These are phyloP conservation scores for Mycena polygramma DNA, from an alignment of 768 basidiomycete genomes.

Conservation along the genomic window DNA sequence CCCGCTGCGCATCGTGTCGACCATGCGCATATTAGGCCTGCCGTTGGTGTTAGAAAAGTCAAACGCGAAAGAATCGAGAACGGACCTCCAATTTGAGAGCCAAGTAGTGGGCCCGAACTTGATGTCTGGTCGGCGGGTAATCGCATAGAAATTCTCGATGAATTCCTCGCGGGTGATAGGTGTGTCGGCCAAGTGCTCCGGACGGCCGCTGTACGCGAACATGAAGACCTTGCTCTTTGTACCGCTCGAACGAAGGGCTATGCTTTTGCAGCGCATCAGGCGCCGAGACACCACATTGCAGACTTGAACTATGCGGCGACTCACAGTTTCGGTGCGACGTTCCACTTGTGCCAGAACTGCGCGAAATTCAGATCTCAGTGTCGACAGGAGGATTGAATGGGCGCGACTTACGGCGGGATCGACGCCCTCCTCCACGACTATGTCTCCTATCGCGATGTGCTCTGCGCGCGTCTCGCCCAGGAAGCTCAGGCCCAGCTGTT, in stretches of 20 bases:
- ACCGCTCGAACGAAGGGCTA: background rate
- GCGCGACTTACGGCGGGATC: conserved; percentile 43
- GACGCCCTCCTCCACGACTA: conserved; percentile 49
- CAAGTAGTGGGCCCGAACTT: conserved; percentile 45
- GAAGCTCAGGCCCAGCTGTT: conserved; percentile 56
- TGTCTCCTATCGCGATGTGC: conserved; percentile 51
- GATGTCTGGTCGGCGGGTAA: conserved; percentile 48
- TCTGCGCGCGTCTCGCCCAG: conserved; percentile 52
- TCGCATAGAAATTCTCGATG: conserved; percentile 44
- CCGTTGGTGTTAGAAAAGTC: background rate
- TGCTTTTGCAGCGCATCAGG: background rate
- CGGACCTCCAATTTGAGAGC: conserved; percentile 47
- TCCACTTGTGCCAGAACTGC: conserved; percentile 44
- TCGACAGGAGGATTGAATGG: background rate
- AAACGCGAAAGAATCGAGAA: no score
- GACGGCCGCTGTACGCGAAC: conserved; percentile 14
- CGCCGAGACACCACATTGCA: no score
- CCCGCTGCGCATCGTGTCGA: conserved; percentile 54
- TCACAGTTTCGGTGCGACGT: conserved; percentile 31
- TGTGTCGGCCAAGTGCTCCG: conserved; percentile 27
- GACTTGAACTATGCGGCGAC: background rate
- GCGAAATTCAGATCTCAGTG: background rate
- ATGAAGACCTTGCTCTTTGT: conserved; percentile 15
- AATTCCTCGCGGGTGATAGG: conserved; percentile 42
- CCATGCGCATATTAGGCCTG: conserved; percentile 64